Percentiles rank a stretch among this genome's conserved stretches.
These are phyloP conservation scores for Thuja plicata DNA, from an alignment of 83 land plant genomes.

Conservation along the genomic window DNA sequence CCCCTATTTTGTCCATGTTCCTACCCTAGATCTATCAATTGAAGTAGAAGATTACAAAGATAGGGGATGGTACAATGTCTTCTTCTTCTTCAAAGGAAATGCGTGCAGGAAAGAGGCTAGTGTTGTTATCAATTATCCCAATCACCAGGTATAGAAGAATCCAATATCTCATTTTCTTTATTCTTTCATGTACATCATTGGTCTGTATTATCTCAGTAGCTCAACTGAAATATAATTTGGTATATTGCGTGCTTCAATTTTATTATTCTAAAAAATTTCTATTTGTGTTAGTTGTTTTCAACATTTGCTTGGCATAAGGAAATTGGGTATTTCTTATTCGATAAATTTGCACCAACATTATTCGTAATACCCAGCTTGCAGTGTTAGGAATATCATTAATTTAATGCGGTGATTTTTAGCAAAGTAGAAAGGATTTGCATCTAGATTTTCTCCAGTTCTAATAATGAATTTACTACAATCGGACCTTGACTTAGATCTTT, in stretches of 20 bases:
- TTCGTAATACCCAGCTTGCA: neutral
- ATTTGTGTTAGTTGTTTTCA: neutral
- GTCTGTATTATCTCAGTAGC: neutral
- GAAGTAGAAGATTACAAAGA: neutral
- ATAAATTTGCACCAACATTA: neutral
- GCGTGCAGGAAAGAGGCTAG: neutral
- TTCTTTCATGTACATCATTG: neutral
- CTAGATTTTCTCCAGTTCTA: neutral
- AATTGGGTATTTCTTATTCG: neutral
- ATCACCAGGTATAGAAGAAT: conserved; percentile 25
- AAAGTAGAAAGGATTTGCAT: neutral
- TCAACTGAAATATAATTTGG: neutral
- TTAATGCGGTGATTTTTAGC: neutral
- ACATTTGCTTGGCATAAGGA: too few species aligned
- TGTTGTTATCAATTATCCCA: conserved; percentile 10
- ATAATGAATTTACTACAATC: neutral
- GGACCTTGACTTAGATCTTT: neutral
- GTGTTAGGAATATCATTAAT: neutral
- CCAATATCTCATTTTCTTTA: neutral
- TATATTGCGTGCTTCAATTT: neutral
- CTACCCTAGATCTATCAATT: neutral
- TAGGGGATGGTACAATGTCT: too few species aligned
- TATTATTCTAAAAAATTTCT: neutral
- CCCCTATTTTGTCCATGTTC: neutral
- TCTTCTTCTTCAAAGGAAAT: neutral